Base-by-base conservation (phyloP, 208 protist species). In the Angomonas ambiguus region DNA sequence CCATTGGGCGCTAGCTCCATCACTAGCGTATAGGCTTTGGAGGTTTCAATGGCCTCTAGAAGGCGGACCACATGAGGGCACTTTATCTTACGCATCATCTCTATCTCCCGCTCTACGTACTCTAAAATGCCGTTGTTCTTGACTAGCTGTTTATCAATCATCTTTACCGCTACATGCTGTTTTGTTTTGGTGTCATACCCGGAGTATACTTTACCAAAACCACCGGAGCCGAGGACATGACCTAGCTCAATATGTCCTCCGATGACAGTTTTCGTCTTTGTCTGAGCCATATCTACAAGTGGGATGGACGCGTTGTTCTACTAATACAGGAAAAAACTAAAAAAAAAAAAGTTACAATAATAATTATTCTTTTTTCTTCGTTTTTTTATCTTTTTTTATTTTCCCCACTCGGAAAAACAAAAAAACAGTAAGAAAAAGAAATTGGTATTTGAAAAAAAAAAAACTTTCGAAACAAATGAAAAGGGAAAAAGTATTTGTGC, bases 1-100 rank as follows among this genome's bases (percentile, higher is more conserved):
- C 98, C 98, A 58, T 98, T 94, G 22, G 98, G 88, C n/a, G 98
- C 83, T 53, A 97, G 97, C 79, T 99, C 98, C 85, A 99, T 99
- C 11, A 99, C 97, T 30, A 99, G 71, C 41, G 96, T 98, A 38
- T 99, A 97, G 48, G 97, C 97, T 45, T 89, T 97, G 25, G 97
- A 85, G 30, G 86, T 98, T 75, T 99, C 96, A 32, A 99, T 95
- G 8, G 98, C 97, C 59, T 98, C 95, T 32, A 97, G 68, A 0
- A 99, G 72, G 25, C 87, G 87, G 16, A 98, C 91, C 2, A 98
- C 82, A 57, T 97, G 97, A 0, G 85, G 82, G 61, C 98, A 96
- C 41, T 97, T 92, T 31, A 99, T 88, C 72, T 99, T 97, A 41
- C 98, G 96, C 69, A 99, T 94, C 60, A 99, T 81, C 13, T 98